Evolutionary conservation across 23 red algal species (phyloP).

Genomic region (Pyropia haitanensis): DNA sequence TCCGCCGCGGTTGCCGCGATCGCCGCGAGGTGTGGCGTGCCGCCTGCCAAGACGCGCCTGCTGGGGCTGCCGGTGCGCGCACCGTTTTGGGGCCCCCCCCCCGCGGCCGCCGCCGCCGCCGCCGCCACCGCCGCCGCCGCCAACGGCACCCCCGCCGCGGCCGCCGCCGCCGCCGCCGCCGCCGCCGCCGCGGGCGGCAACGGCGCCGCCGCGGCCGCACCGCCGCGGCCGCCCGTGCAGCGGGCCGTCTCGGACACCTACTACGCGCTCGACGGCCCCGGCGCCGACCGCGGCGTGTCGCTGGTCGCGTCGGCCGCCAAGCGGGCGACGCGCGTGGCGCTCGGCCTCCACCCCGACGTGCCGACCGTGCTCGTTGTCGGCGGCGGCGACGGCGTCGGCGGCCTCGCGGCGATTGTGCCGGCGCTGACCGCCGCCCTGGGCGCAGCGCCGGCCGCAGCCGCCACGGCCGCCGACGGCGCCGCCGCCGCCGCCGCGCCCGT

Average conservation of each 20-base stretch:
- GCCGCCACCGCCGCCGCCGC: not conserved
- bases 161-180: not conserved
- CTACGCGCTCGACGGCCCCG: too few species aligned
- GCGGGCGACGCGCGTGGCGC: slow-evolving; percentile 5
- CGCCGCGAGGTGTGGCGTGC: slow-evolving; percentile 34
- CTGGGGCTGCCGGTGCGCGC: slow-evolving; percentile 72
- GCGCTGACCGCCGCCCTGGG: slow-evolving; percentile 8
- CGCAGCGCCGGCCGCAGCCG: not conserved
- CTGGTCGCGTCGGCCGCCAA: slow-evolving; percentile 3
- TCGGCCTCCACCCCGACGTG: slow-evolving; percentile 38
- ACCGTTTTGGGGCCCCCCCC: slow-evolving; percentile 23
- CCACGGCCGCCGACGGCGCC: too few species aligned
- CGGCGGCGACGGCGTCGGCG: slow-evolving; percentile 75
- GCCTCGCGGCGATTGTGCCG: slow-evolving; percentile 25
- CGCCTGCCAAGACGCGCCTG: slow-evolving; percentile 8
- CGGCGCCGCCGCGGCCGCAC: not conserved
- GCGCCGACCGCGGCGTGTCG: not conserved
- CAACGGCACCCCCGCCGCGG: not conserved
- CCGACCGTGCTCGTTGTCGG: slow-evolving; percentile 49
- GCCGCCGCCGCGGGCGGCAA: not conserved
- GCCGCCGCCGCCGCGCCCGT: not conserved
- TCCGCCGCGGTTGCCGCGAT: slow-evolving; percentile 20
- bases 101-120: not conserved
- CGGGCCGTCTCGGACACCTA: too few species aligned
- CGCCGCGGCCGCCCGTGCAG: not conserved